Evolutionary conservation across 768 basidiomycete species (phyloP).

Genomic region (Zangia roseola): DNA sequence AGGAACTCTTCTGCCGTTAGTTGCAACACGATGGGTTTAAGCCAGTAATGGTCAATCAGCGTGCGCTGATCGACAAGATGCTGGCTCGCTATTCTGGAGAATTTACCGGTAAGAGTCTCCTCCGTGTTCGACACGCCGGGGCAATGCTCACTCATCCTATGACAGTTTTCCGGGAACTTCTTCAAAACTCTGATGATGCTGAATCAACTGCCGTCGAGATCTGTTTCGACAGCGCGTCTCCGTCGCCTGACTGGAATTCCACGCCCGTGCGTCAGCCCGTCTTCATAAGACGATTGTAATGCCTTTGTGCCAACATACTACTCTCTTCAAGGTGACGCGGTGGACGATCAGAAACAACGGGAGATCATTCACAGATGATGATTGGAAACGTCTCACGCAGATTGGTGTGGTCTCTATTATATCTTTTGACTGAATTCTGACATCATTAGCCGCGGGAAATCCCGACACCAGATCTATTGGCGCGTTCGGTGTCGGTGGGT

Average conservation of each 20-base stretch:
- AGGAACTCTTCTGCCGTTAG: too few species aligned
- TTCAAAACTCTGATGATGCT: slow-evolving; percentile 97
- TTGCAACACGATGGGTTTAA: too few species aligned
- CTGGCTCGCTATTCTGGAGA: slow-evolving; percentile 91
- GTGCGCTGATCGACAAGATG: slow-evolving; percentile 93
- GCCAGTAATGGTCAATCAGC: slow-evolving; percentile 83
- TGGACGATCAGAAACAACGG: slow-evolving; percentile 92
- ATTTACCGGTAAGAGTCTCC: slow-evolving; percentile 78
- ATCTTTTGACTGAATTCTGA: background rate
- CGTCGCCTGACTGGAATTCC: slow-evolving; percentile 53
- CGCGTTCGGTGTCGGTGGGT: slow-evolving; percentile 83
- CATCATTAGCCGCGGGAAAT: slow-evolving; percentile 78
- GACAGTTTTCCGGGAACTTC: slow-evolving; percentile 71
- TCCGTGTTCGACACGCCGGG: background rate
- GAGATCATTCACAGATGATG: slow-evolving; percentile 72
- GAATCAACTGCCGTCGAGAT: slow-evolving; percentile 73
- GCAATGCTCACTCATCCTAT: background rate
- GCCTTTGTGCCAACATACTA: background rate
- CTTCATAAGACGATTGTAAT: too few species aligned
- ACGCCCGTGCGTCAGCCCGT: slow-evolving; percentile 37
- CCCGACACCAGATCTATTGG: slow-evolving; percentile 95
- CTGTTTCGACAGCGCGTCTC: slow-evolving; percentile 64
- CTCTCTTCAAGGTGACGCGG: slow-evolving; percentile 54
- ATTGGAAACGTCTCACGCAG: slow-evolving; percentile 88
- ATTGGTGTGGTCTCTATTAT: slow-evolving; percentile 51